A percentile compares a stretch with the other conserved stretches of the same genome.
Conservation (phyloP, 148 eudicot genomes). For the Dysphania ambrosioides region DNA sequence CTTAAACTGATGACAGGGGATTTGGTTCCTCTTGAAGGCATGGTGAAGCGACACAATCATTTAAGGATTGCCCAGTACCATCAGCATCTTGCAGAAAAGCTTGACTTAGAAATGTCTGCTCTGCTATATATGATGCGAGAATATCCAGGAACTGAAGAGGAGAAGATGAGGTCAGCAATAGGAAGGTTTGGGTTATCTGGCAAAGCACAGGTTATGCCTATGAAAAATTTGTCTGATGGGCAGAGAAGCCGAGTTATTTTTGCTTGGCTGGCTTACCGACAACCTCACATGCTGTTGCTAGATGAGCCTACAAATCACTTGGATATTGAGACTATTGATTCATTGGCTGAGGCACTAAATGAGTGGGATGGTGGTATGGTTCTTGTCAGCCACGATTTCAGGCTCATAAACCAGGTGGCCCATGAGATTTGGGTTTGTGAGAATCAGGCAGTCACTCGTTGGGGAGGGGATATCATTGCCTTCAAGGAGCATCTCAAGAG, state of each 20-base stretch:
- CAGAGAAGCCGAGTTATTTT: slow-evolving; percentile 75
- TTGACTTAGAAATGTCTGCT: slow-evolving; percentile 75
- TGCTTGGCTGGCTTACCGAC: slow-evolving; percentile 82
- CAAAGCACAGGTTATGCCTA: slow-evolving; percentile 88
- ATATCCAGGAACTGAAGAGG: slow-evolving; percentile 89
- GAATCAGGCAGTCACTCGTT: slow-evolving; percentile 71
- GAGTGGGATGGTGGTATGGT: slow-evolving; percentile 99
- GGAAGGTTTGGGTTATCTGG: slow-evolving; percentile 84
- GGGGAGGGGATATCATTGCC: slow-evolving; percentile 89
- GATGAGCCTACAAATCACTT: slow-evolving; percentile 97
- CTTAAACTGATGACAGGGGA: slow-evolving; percentile 99
- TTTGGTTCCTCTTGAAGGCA: slow-evolving; percentile 71
- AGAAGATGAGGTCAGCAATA: slow-evolving; percentile 88
- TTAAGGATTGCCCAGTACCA: slow-evolving; percentile 86
- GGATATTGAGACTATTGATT: slow-evolving; percentile 93
- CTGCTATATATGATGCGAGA: slow-evolving; percentile 71
- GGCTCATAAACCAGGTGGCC: slow-evolving; percentile 95
- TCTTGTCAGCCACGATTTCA: slow-evolving; percentile 87
- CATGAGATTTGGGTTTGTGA: slow-evolving; percentile 97
- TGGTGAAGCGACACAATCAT: slow-evolving; percentile 89
- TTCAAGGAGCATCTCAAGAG: slow-evolving; percentile 77
- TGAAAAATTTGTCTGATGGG: slow-evolving; percentile 83
- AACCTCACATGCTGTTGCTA: slow-evolving; percentile 74
- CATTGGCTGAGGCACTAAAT: slow-evolving; percentile 83
- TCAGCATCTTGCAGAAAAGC: slow-evolving; percentile 86